phyloP scores from a whole-genome alignment of 805 yeast species.

The Hyphopichia homilentoma region DNA sequence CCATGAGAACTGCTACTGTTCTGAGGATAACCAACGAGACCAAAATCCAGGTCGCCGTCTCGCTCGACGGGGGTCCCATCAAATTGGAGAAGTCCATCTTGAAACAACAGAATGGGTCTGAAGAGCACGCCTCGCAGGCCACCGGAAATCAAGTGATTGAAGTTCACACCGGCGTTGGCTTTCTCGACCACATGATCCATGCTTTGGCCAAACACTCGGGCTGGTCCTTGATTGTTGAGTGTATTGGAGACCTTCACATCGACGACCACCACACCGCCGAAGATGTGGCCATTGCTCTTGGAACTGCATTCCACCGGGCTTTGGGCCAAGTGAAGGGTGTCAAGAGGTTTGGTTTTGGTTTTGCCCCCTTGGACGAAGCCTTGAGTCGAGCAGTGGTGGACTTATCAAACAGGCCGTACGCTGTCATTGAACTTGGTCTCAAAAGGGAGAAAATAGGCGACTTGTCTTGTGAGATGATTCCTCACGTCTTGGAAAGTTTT shows the following conservation, averaged over 20 bases:
- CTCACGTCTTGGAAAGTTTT: conserved; percentile 93
- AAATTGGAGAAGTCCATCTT: conserved; percentile 55
- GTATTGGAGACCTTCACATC: conserved; percentile 91
- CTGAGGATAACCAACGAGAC: conserved; percentile 88
- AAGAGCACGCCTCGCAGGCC: conserved; percentile 62
- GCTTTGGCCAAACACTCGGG: conserved; percentile 97
- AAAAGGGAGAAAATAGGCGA: conserved; percentile 93
- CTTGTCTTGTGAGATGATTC: conserved; percentile 92
- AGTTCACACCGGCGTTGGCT: conserved; percentile 90
- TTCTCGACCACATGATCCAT: conserved; percentile 94
- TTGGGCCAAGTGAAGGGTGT: conserved; percentile 88
- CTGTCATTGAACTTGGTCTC: conserved; percentile 84
- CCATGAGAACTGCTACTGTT: conserved; percentile 43
- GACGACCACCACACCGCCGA: conserved; percentile 98
- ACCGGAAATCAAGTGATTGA: conserved; percentile 70
- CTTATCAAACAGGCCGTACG: conserved; percentile 87
- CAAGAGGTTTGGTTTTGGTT: conserved; percentile 87
- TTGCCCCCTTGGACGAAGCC: conserved; percentile 97
- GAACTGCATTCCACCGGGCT: conserved; percentile 84
- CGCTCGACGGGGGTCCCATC: conserved; percentile 82
- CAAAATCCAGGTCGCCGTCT: conserved; percentile 78
- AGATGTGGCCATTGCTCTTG: conserved; percentile 91
- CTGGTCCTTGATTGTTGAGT: conserved; percentile 87
- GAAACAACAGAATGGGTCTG: conserved; percentile 16
- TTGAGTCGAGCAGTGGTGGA: conserved; percentile 95